Base-by-base conservation (phyloP, 2,329 filamentous ascomycete species). In the Aspergillus oerlinghausenensis region DNA sequence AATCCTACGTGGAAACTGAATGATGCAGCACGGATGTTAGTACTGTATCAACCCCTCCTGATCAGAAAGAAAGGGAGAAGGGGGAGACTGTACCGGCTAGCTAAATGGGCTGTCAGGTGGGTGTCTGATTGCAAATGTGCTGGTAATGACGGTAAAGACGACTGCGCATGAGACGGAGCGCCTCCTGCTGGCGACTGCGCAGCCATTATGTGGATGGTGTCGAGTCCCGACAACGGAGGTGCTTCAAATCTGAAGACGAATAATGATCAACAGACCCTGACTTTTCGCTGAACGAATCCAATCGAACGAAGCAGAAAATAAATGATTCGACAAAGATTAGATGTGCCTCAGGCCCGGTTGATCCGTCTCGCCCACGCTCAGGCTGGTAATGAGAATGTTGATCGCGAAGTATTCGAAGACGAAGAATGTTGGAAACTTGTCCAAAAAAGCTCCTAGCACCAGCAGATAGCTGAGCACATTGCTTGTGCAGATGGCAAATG, bases 1-100 rank as follows among this genome's bases (percentile, higher is more conserved):
- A 94, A 79, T 54, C 90, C 89, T 53, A 95, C 89, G 77, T 99
- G 94, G 75, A 96, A 99, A 54, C 93, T 91, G 73, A 84, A 87
- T 87, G 82, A 79, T 92, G 35, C 4, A 50, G 51, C 61, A 62
- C 49, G 17, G 21, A 42, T 38, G 52, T 54, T 49, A 58, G 45
- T 11, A 47, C 32, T 17, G 14, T n/a, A 17, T 38, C 32, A 45
- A 26, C 9, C 10, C 17, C 40, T 10, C 25, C 14, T 32, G 8
- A 17, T 32, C 29, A 11, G 4, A 29, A 14, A 17, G 14, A 11
- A 4, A 23, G 8, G 3, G 4, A 14, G n/a, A 40, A 58, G 17
- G 45, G 45, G 26, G 52, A 8, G 14, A 49, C 55, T 48, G 14
- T 74, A 79, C 76, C 78, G 75, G 65, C 78, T 80, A n/a, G 78